A percentile compares a stretch with the other conserved stretches of the same genome.
Conservation (phyloP, 1,284 basidiomycete species). For the Ustilago cynodontis region DNA sequence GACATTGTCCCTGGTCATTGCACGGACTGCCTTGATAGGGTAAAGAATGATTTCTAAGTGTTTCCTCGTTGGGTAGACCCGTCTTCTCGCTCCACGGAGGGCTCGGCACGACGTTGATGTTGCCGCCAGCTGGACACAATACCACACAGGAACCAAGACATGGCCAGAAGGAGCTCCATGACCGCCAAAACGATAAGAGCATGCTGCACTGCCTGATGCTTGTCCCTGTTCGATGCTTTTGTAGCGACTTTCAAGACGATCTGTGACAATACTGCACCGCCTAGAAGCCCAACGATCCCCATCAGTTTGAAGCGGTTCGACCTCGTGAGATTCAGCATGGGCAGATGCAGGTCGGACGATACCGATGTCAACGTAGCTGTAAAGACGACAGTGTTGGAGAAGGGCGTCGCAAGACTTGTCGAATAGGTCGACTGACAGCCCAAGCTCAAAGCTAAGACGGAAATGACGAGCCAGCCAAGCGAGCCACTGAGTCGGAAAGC, state of each 20-base stretch:
- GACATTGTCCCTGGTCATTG: no score
- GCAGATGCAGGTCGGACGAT: constrained; percentile 38
- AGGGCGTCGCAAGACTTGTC: constrained; percentile 38
- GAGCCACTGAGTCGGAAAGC: constrained; percentile 26
- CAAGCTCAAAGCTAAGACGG: constrained; percentile 30
- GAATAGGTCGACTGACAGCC: constrained; percentile 46
- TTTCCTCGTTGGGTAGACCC: background rate
- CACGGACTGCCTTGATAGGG: no score
- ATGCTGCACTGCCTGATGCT: constrained; percentile 36
- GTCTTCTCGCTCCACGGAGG: background rate
- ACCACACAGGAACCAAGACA: constrained; percentile 32
- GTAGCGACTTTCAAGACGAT: constrained; percentile 38
- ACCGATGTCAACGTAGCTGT: constrained; percentile 45
- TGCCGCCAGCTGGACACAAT: constrained; percentile 18
- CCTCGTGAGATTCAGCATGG: constrained; percentile 13
- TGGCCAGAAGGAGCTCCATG: constrained; percentile 23
- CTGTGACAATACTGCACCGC: constrained; percentile 41
- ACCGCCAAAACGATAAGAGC: constrained; percentile 27
- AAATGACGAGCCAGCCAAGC: constrained; percentile 35
- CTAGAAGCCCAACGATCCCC: constrained; percentile 35
- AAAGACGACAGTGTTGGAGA: constrained; percentile 51
- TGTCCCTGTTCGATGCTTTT: constrained; percentile 17
- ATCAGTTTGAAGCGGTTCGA: constrained; percentile 29
- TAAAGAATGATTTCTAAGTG: background rate
- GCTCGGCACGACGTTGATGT: background rate